A percentile compares a stretch with the other conserved stretches of the same genome.
Evolutionary conservation across 306 rosid species (phyloP).

Genomic region (Begonia peltatifolia): DNA sequence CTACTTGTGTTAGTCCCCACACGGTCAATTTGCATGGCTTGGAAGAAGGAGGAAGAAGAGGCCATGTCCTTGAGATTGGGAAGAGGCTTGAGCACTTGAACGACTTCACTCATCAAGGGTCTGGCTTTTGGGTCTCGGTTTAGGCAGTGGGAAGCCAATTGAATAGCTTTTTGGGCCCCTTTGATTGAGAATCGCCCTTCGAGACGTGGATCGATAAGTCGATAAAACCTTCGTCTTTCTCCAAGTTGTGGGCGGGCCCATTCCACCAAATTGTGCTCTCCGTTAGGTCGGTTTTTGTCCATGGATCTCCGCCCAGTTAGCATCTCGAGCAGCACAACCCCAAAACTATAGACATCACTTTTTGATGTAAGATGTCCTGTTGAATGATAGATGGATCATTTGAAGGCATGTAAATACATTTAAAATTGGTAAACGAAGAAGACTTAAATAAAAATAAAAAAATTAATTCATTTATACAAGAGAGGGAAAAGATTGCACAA

Average conservation of each 20-base stretch:
- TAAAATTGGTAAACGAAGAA: neutral
- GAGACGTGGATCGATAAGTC: slow-evolving; percentile 62
- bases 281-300: slow-evolving; percentile 70
- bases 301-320: slow-evolving; percentile 67
- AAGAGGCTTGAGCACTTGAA: slow-evolving; percentile 51
- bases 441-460: neutral
- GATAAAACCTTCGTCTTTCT: slow-evolving; percentile 47
- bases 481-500: neutral
- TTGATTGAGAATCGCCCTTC: slow-evolving; percentile 83
- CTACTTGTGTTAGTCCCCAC: slow-evolving; percentile 37
- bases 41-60: slow-evolving; percentile 50
- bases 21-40: slow-evolving; percentile 44
- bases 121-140: slow-evolving; percentile 79
- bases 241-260: slow-evolving; percentile 71
- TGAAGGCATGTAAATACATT: neutral
- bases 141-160: slow-evolving; percentile 61
- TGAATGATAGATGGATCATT: slow-evolving; percentile 4
- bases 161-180: slow-evolving; percentile 60
- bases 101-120: slow-evolving; percentile 71
- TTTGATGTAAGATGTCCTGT: slow-evolving; percentile 76
- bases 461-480: neutral
- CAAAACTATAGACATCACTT: slow-evolving; percentile 82
- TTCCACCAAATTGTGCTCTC: slow-evolving; percentile 74
- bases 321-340: slow-evolving; percentile 79
- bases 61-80: slow-evolving; percentile 84